Evolutionary conservation across 2,329 filamentous ascomycete genomes (phyloP), one percentile per base, ranked within the genome.

Genomic region (Catunica adiposa): DNA sequence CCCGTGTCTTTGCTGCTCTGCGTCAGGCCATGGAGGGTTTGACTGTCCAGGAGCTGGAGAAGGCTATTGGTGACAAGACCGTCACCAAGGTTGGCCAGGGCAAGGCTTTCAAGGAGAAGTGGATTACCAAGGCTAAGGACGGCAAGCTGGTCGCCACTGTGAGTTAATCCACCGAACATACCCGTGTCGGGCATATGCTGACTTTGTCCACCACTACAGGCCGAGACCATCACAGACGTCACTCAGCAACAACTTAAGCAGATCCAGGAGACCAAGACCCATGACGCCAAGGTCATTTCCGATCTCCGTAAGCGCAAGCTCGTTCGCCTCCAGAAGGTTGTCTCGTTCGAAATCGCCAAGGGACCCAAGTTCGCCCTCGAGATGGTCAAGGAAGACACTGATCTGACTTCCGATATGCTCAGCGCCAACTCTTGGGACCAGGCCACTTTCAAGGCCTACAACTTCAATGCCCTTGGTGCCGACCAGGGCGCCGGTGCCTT

Each of bases 281-380:
- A 86, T 62, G 86, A 96, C 63, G 66, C 79, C 53, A 94, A 94
- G 70, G 74, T 82, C 37, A 68, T 95, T 26, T 76, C 80, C 55
- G 90, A 97, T 60, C 73, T 95, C 62, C 89, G 84, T 72, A 96
- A 96, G 76, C 82, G 90, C 65, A 97, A 96, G 72, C 78, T 98
- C 52, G 76, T 96, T 61, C 83, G 78, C 61, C 74, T 87, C 65
- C 81, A 87, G 62, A 97, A 96, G 73, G 79, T 86, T 58, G 84
- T 94, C 63, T 82, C 74, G 67, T 98, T 92, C 77, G 84, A 79
- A 62, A 81, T 94, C 59, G 73, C 73, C 59, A 96, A 96, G 73
- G 92, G 89, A 0, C 71, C 82, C 59, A 94, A 94, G 68, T 98
- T 89, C 66, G 86, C 89, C 46, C 79, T 85, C 51, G 84, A 95